Evolutionary conservation across 768 basidiomycete species (phyloP), one percentile per base, ranked within the genome.

Genomic region (Psilocybe azurescens): DNA sequence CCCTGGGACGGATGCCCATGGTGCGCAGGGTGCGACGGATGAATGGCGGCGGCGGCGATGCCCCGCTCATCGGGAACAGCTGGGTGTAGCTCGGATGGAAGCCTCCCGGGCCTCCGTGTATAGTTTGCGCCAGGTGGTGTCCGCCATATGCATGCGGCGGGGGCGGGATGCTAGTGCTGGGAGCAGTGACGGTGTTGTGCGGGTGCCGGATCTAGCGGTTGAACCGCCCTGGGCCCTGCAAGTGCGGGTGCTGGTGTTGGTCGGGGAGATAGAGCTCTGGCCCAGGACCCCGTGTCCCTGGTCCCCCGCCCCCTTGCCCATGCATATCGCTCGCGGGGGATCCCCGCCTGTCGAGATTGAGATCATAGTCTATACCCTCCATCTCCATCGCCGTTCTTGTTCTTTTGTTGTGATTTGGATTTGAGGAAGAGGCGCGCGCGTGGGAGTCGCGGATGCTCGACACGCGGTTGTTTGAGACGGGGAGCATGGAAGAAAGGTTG

Each of bases 391-490:
- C 13, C 36, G 36, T 38, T 6, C 36, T 5, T 13, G 5, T 5
- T 13, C 36, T 38, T 13, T 38, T 38, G n/a, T n/a, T n/a, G n/a
- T n/a, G n/a, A n/a, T n/a, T n/a, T 13, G 36, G 68, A 49, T 74
- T 63, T 57, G 63, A 62, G 41, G 49, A 59, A 50, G n/a, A n/a
- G n/a, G n/a, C n/a, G n/a, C 56, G 64, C 33, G 61, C 65, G 50
- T 53, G 67, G 33, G 66, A 65, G 5, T 65, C 64, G 56, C 65
- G 67, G 55, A 57, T 63, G 63, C 50, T 70, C 36, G 67, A 71
- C 29, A 51, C 63, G 55, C 54, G 65, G 47, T 60, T 69, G 65
- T 61, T 73, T 41, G 63, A 70, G 2, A 69, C 63, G 2, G 68
- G 66, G 33, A 69, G 64, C 11, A 67, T 48, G 3, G 65, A 63